Conservation (phyloP, 768 basidiomycete species). For the Suillus brevipes region DNA sequence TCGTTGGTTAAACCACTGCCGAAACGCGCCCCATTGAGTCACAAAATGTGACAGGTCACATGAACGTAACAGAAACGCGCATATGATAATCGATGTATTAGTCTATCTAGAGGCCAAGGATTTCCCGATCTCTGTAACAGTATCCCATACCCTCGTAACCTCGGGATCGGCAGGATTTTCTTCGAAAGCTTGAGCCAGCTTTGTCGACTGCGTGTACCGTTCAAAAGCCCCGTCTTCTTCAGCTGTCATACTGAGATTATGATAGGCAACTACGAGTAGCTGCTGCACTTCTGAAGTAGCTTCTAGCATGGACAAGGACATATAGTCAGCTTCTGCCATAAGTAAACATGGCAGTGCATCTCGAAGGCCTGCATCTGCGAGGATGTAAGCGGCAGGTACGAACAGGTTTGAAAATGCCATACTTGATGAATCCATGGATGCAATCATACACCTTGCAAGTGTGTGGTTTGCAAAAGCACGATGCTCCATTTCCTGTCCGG, state of each 20-base stretch:
- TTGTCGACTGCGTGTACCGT: conserved; percentile 48
- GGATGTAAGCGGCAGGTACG: conserved; percentile 2
- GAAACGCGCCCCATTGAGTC: conserved; percentile 2
- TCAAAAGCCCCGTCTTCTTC: conserved; percentile 57
- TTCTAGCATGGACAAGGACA: conserved; percentile 53
- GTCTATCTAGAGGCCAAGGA: conserved; percentile 43
- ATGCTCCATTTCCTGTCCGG: conserved; percentile 72
- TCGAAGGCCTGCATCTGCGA: conserved; percentile 39
- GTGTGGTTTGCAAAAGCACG: conserved; percentile 75
- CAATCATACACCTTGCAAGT: conserved; percentile 73
- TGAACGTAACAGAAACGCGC: conserved; percentile 23
- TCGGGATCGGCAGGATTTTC: conserved; percentile 50
- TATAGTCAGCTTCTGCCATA: conserved; percentile 68
- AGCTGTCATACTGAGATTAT: conserved; percentile 58
- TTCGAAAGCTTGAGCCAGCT: conserved; percentile 43
- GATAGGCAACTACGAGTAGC: conserved; percentile 65
- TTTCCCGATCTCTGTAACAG: conserved; percentile 60
- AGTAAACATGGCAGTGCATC: conserved; percentile 62
- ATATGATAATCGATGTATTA: background rate
- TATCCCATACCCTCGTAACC: conserved; percentile 52
- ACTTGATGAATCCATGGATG: conserved; percentile 51
- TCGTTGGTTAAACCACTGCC: conserved; percentile 6
- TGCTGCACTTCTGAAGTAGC: conserved; percentile 72
- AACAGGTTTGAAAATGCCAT: conserved; percentile 18
- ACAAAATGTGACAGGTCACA: conserved; percentile 6